Base-by-base conservation (phyloP, 1,284 basidiomycete genomes). In the Ustilago bromivora region DNA sequence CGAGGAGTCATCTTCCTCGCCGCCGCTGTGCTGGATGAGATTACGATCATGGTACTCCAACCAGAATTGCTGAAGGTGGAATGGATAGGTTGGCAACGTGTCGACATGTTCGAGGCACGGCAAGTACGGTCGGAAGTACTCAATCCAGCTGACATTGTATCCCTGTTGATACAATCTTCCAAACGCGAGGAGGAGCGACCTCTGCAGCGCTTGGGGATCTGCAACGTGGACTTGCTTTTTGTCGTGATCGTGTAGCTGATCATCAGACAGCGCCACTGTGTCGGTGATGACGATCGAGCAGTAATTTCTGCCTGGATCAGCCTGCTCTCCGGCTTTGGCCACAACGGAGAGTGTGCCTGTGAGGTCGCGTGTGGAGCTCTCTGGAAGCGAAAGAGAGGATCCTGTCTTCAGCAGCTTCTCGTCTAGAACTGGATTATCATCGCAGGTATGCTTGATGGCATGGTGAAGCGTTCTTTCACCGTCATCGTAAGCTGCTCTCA, bases 31-130 rank as follows among this genome's bases (percentile, higher is more conserved):
- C n/a, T 55, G 59, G 10, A 78, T 61, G n/a, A 80, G 54, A 38
- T 71, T 68, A 40, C 78, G 78, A 52, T 80, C 78, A n/a, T 63
- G 66, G 32, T 78, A 80, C 8, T 74, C 68, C 64, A 80, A 78
- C 78, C 78, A 80, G 57, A 62, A 62, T 46, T 62, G 65, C 43
- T 66, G 63, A 19, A 72, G 67, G 34, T 66, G 62, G 51, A 80
- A 80, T 1, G 61, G 52, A 55, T 80, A 80, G 13, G 75, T 67
- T 0, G 78, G 75, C 47, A 77, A 49, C 17, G 61, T 41, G 17
- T 47, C 19, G 47, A 77, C 41, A 43, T 65, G 53, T 40, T 43
- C 38, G 0, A 73, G 56, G 3, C 54, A 9, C 13, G 47, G 46
- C 13, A 75, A 49, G 10, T 59, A 59, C 23, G 76, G 61, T 12